Base-by-base conservation (phyloP, 768 basidiomycete genomes). In the Tricholoma furcatifolium region DNA sequence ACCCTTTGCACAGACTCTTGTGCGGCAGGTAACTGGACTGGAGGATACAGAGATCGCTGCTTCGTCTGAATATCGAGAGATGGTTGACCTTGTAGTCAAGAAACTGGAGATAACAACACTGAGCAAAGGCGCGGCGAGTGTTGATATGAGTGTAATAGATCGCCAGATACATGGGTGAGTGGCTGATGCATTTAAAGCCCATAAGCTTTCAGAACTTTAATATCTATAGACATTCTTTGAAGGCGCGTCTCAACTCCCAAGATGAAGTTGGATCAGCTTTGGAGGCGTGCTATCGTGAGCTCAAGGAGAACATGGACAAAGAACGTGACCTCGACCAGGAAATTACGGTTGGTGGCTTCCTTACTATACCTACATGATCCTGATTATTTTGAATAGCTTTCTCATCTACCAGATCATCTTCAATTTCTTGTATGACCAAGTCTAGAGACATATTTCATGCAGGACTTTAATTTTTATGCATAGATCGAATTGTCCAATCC, bases 401-500 rank as follows among this genome's bases (percentile, higher is more conserved):
- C 83, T 17, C 82, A 72, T 43, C 69, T 91, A 18, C 87, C 88
- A 2, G 82, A 84, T 60, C 88, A 91, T 67, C 66, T 92, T 6
- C 86, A 88, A 53, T 74, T 91, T 43, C 73, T 92, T 49, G 90
- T 91, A 65, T 53, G 80, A 65, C 8, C 18, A 2, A 23, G 31
- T 20, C 12, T 18, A 6, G 7, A 30, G 21, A 23, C 31, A 38
- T 23, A 20, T 20, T 9, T 17, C 18, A 32, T 23, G 9, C 27
- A 15, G 8, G 6, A 30, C 17, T 6, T 27, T 36, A 23, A 42
- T 4, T 7, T n/a, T 32, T 59, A 5, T 18, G 12, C 34, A 41
- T 14, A 91, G 88, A 68, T 85, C 9, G 66, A 74, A 17, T 73
- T 91, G 32, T 83, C 87, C 4, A 64, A 68, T 27, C 72, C 84